These are phyloP conservation scores for Rhytidiadelphus loreus DNA, from an alignment of 225 moss, liverwort and hornwort genomes.

Conservation along the genomic window DNA sequence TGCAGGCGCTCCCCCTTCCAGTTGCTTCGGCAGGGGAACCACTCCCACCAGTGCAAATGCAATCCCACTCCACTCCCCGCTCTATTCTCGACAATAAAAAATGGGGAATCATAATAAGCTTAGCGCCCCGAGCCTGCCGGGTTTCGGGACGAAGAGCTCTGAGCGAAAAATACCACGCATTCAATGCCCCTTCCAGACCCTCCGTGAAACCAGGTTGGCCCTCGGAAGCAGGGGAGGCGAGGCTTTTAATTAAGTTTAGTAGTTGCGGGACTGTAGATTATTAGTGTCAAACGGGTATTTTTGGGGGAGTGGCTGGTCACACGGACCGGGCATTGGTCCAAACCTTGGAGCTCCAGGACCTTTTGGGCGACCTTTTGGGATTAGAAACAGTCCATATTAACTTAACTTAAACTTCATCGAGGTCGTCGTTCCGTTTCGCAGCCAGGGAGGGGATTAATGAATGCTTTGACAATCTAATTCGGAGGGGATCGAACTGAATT, in stretches of 20 bases:
- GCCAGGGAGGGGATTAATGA: not conserved
- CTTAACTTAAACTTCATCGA: not conserved
- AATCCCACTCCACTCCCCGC: not conserved
- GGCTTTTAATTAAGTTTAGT: not conserved
- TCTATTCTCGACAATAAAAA: not conserved
- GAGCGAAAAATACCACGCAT: not conserved
- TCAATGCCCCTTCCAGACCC: not conserved
- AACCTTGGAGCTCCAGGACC: not conserved
- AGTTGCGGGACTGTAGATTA: not conserved
- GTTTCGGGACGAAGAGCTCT: not conserved
- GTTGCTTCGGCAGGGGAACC: not conserved
- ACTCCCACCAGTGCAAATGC: not conserved
- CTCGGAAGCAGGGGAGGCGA: not conserved
- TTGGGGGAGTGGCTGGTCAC: not conserved
- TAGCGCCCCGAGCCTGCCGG: not conserved
- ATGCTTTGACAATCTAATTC: not conserved
- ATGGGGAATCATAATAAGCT: too few species aligned
- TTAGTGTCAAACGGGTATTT: not conserved
- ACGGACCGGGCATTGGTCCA: not conserved
- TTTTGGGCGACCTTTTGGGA: not conserved
- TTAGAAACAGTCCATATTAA: not conserved
- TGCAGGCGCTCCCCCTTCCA: not conserved
- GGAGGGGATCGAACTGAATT: too few species aligned
- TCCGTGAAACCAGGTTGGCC: not conserved
- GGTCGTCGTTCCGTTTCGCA: too few species aligned